Evolutionary conservation across 768 basidiomycete species (phyloP), one percentile per base, ranked within the genome.

Genomic region (Kwoniella heveanensis): DNA sequence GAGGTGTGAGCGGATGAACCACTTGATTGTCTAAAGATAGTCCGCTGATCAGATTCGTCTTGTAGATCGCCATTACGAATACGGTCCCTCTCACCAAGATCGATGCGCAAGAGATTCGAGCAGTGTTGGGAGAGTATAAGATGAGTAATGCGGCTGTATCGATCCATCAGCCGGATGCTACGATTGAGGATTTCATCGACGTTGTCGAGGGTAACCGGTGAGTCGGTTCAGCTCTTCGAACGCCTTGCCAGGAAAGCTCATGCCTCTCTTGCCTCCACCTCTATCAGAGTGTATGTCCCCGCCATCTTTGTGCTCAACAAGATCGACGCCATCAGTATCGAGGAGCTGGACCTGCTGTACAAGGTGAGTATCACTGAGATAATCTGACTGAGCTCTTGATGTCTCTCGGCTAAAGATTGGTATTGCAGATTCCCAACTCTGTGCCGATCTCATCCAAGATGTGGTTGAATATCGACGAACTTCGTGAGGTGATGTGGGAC

Each of bases 241-340:
- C n/a, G n/a, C n/a, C n/a, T n/a, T n/a, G n/a, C n/a, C n/a, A n/a
- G n/a, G n/a, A n/a, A n/a, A n/a, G n/a, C n/a, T n/a, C n/a, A n/a
- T n/a, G n/a, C n/a, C n/a, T n/a, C n/a, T n/a, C n/a, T n/a, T n/a
- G n/a, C n/a, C n/a, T n/a, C n/a, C n/a, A n/a, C n/a, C n/a, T n/a
- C n/a, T n/a, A n/a, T n/a, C 67, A 91, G 91, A 75, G 90, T 96
- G 17, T 96, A 96, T 78, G 91, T 97, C 27, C 94, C 94, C 13
- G 90, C 89, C 15, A 82, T 96, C 63, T 96, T 92, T 79, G 91
- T 92, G 65, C 78, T 88, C 80, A 75, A 78, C 76, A 81, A 92
- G 88, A 93, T 95, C 76, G 96, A 99, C 79, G 96, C 91, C 21
- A 98, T 97, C 74, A 94, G 92, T 57, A 96, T 98, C 80, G 95